These are phyloP conservation scores for Amaranthus palmeri DNA, from an alignment of 148 eudicot species.

Conservation along the genomic window DNA sequence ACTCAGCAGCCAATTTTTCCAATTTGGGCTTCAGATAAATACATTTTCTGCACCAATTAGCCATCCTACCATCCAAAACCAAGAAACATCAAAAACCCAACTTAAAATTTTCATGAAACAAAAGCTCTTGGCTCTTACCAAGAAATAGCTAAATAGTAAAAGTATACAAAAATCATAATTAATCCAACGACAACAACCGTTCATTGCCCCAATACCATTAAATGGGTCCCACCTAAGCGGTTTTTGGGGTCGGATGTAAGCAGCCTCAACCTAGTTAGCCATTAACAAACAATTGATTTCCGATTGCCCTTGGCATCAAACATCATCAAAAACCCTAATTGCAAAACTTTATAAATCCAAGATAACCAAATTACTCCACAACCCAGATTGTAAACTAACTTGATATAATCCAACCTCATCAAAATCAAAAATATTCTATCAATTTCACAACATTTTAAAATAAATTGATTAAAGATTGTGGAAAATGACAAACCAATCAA, in stretches of 20 bases:
- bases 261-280: too few relatives aligned
- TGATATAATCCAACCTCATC: background rate
- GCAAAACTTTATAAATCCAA: background rate
- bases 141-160: background rate
- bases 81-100: background rate
- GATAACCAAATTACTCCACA: background rate
- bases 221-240: too few relatives aligned
- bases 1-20: constrained; percentile 92
- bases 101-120: background rate
- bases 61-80: constrained; percentile 53
- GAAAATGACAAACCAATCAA: constrained; percentile 59
- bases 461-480: background rate
- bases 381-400: constrained; percentile 3
- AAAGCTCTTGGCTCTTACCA: background rate
- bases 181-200: too few relatives aligned
- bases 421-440: background rate
- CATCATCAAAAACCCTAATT: too few relatives aligned
- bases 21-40: constrained; percentile 88
- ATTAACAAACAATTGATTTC: too few relatives aligned
- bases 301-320: too few relatives aligned
- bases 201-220: too few relatives aligned
- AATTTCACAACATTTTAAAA: background rate
- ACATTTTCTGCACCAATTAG: constrained; percentile 95
- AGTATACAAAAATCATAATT: background rate
- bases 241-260: too few relatives aligned